phyloP scores from a whole-genome alignment of 768 basidiomycete genomes.

The Phlegmacium glaucopus region DNA sequence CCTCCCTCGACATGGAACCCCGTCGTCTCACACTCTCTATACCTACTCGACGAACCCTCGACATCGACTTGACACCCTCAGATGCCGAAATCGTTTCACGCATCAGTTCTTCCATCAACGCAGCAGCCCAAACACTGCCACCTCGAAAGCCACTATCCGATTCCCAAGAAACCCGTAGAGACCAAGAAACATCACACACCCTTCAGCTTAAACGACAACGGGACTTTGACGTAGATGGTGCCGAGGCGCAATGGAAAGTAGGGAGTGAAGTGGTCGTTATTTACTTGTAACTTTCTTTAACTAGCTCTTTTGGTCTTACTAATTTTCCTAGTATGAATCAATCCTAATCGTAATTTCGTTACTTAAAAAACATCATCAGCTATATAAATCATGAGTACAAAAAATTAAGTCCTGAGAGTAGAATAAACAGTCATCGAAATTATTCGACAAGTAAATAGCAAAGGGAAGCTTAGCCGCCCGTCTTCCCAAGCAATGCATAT shows the following conservation, averaged over 20 bases:
- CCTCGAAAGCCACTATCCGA: not conserved
- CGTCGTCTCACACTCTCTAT: slow-evolving; percentile 52
- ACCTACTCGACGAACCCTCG: slow-evolving; percentile 46
- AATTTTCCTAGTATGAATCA: not conserved
- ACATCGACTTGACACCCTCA: slow-evolving; percentile 52
- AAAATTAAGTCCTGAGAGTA: not conserved
- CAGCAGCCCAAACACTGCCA: not conserved
- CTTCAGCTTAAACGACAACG: slow-evolving; percentile 56
- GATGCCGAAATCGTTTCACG: slow-evolving; percentile 50
- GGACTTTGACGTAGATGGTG: slow-evolving; percentile 57
- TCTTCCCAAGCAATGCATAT: slow-evolving; percentile 55
- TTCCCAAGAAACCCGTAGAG: slow-evolving; percentile 13
- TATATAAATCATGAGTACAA: slow-evolving; percentile 1
- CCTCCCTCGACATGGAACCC: slow-evolving; percentile 65
- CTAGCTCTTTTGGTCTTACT: not conserved
- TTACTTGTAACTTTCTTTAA: slow-evolving; percentile 24
- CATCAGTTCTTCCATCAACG: slow-evolving; percentile 10
- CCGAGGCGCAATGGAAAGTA: slow-evolving; percentile 67
- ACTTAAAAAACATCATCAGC: too few species aligned
- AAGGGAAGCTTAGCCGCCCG: slow-evolving; percentile 26
- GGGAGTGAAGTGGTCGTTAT: slow-evolving; percentile 48
- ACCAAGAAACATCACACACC: slow-evolving; percentile 27
- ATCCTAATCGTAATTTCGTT: slow-evolving; percentile 1
- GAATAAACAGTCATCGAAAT: too few species aligned
- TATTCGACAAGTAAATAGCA: not conserved